These are phyloP conservation scores for Fusarium lyarnte DNA, from an alignment of 2,329 filamentous ascomycete species.

Conservation along the genomic window DNA sequence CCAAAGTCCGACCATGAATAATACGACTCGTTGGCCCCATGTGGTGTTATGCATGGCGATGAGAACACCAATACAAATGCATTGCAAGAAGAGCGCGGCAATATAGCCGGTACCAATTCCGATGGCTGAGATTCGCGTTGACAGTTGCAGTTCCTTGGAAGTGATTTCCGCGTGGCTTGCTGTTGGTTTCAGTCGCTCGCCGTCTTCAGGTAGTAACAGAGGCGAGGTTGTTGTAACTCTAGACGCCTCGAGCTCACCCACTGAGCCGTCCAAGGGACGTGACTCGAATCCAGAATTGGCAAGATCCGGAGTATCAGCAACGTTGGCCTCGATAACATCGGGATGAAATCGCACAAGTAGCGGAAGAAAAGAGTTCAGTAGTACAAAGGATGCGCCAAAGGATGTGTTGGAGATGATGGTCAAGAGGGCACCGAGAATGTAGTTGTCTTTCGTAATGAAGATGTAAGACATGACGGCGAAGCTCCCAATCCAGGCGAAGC, in stretches of 20 bases:
- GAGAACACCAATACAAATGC: conserved; percentile 80
- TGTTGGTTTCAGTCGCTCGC: conserved; percentile 49
- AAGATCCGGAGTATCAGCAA: conserved; percentile 44
- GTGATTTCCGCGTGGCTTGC: conserved; percentile 62
- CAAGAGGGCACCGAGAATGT: conserved; percentile 82
- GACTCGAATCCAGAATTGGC: conserved; percentile 48
- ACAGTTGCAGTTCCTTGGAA: conserved; percentile 77
- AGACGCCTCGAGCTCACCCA: conserved; percentile 42
- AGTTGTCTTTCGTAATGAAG: conserved; percentile 76
- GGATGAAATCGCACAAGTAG: conserved; percentile 90
- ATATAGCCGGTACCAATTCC: conserved; percentile 95
- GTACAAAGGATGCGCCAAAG: conserved; percentile 93
- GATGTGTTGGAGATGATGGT: conserved; percentile 93
- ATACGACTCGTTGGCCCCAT: conserved; percentile 85
- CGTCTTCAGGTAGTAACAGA: conserved; percentile 56
- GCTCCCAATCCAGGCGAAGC: conserved; percentile 86
- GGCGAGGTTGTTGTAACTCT: conserved; percentile 57
- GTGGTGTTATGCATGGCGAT: conserved; percentile 78
- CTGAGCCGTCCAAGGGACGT: conserved; percentile 48
- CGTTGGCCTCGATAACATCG: conserved; percentile 49
- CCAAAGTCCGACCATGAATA: conserved; percentile 90
- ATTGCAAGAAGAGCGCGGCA: conserved; percentile 85
- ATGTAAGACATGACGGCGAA: conserved; percentile 89
- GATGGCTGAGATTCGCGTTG: conserved; percentile 89
- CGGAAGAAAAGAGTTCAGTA: conserved; percentile 94